Base-by-base conservation (phyloP, 192 early-diverging fungal genomes). In the Phycomyces nitens region DNA sequence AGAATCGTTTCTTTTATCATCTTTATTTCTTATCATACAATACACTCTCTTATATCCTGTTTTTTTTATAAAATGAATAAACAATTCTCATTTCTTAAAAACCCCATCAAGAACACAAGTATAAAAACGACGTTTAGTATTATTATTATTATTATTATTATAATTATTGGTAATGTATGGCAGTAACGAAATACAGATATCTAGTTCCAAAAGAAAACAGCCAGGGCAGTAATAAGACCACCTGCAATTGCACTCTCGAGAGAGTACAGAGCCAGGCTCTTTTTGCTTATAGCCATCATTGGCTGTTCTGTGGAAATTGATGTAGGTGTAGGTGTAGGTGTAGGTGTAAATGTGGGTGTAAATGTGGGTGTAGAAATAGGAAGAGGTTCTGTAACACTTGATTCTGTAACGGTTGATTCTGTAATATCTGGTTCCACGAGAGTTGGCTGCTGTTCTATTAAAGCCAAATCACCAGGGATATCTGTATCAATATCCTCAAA, bases 211-310 rank as follows among this genome's bases (percentile, higher is more conserved):
- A 63, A 63, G 41, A 62, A 57, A 11, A 69, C 42, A 22, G 60
- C 60, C 26, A 70, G 15, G 21, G 73, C 73, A 12, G 73, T 75
- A 9, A 66, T 40, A 0, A 70, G 18, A 18, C 73, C 64, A 53
- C 73, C 73, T 24, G 60, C 64, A n/a, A 75, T 41, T 44, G 73
- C 73, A 53, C 73, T 65, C 44, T 69, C 67, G 23, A 70, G n/a
- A 9, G 68, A 62, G 49, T 75, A 75, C 20, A 70, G 43, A 6
- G 58, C 51, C 12, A 66, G 27, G 41, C 43, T 57, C 11, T 55
- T 56, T 44, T 69, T 63, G 0, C 54, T 60, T 2, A 74, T 38
- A 11, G 22, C 20, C 5, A 71, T 11, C 12, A 41, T 56, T 16
- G 49, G 27, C 5, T 52, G 34, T 18, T n/a, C 49, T 21, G 14